Evolutionary conservation across 2,329 filamentous ascomycete genomes (phyloP).

Genomic region (Trichoderma koningiopsis): DNA sequence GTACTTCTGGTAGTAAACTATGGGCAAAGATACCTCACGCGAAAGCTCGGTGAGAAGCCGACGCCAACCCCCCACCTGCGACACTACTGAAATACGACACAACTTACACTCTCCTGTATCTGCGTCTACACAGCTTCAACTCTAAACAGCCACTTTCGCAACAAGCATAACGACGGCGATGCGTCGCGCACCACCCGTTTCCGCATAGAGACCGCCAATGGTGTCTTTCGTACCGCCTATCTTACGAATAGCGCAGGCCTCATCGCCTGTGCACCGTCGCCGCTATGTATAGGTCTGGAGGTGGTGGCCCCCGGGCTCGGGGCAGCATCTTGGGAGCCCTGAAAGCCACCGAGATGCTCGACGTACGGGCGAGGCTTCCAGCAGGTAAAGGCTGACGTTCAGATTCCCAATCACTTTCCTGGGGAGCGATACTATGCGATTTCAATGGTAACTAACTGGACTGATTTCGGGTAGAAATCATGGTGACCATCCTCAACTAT

Average conservation of each 20-base stretch:
- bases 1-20: background rate
- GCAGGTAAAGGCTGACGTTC: conserved; percentile 59
- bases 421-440: background rate
- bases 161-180: conserved; percentile 14
- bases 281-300: conserved; percentile 48
- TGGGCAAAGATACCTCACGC: background rate
- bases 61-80: conserved; percentile 14
- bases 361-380: conserved; percentile 76
- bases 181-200: conserved; percentile 5
- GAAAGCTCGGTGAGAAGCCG: conserved; percentile 13
- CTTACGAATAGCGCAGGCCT: conserved; percentile 23
- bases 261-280: conserved; percentile 23
- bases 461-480: conserved; percentile 64
- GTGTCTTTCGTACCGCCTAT: background rate
- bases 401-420: background rate
- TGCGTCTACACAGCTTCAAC: background rate
- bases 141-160: background rate
- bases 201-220: conserved; percentile 16
- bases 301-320: conserved; percentile 39
- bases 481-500: conserved; percentile 86
- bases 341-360: conserved; percentile 77
- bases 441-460: conserved; percentile 18
- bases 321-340: conserved; percentile 72
- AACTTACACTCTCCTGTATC: background rate
- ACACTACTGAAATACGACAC: conserved; percentile 12